Evolutionary conservation across 2,329 filamentous ascomycete genomes (phyloP).

Genomic region (Neofusicoccum cordaticola): DNA sequence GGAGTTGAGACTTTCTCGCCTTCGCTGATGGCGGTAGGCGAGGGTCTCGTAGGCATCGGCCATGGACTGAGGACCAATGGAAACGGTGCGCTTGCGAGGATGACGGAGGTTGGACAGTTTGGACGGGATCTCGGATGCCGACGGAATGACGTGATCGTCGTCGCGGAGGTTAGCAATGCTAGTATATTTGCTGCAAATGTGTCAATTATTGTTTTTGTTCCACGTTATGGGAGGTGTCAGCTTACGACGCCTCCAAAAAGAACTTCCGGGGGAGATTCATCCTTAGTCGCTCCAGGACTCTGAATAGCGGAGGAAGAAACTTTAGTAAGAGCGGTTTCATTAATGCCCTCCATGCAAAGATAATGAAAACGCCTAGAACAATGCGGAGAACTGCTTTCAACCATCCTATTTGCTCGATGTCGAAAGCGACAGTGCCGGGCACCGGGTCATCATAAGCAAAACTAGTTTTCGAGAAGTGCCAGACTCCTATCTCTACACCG

Average conservation of each 20-base stretch:
- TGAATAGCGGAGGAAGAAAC: conserved; percentile 79
- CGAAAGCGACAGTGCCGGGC: conserved; percentile 62
- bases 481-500: conserved; percentile 76
- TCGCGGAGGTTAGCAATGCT: conserved; percentile 71
- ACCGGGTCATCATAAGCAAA: conserved; percentile 53
- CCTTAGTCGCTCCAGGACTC: conserved; percentile 75
- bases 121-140: conserved; percentile 79
- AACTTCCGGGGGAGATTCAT: conserved; percentile 82
- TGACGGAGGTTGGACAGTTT: conserved; percentile 80
- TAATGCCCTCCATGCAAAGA: conserved; percentile 85
- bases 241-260: conserved; percentile 79
- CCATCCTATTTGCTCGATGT: conserved; percentile 65
- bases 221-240: conserved; percentile 1
- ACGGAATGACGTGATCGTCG: conserved; percentile 85
- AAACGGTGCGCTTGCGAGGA: conserved; percentile 77
- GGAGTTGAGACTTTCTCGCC: conserved; percentile 59
- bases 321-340: conserved; percentile 83
- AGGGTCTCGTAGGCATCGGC: conserved; percentile 95
- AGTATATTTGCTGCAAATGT: conserved; percentile 65
- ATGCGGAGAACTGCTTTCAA: conserved; percentile 64
- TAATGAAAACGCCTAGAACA: conserved; percentile 73
- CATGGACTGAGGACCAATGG: conserved; percentile 89
- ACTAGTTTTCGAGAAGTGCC: conserved; percentile 69
- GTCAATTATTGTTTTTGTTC: neutral
- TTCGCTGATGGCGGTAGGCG: conserved; percentile 76